Evolutionary conservation across 192 early-diverging fungal species (phyloP).

Genomic region (Backusella tarrabulga): DNA sequence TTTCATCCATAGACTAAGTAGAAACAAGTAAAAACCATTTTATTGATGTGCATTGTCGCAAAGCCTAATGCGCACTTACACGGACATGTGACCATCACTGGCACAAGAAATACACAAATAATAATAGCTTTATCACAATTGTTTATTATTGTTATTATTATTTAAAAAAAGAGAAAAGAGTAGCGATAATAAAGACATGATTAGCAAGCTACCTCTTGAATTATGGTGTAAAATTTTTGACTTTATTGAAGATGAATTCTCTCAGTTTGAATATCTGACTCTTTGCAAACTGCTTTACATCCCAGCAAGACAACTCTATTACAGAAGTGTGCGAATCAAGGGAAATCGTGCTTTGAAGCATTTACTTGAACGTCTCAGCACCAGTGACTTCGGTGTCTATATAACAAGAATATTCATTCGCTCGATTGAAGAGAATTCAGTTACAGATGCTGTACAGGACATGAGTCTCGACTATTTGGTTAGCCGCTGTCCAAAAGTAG

Average conservation of each 20-base stretch:
- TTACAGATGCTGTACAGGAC: neutral
- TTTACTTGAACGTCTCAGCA: neutral
- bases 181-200: neutral
- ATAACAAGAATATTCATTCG: neutral
- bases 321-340: neutral
- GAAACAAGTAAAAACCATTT: no score
- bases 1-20: neutral
- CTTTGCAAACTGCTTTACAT: neutral
- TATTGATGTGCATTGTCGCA: no score
- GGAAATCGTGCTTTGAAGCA: neutral
- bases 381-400: neutral
- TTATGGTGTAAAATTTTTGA: slow-evolving; percentile 7
- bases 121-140: neutral
- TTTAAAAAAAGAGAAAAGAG: neutral
- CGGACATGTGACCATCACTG: neutral
- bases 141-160: neutral
- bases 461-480: neutral
- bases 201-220: neutral
- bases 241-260: neutral
- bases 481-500: slow-evolving; percentile 1
- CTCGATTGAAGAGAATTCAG: neutral
- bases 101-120: neutral
- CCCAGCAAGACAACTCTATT: neutral
- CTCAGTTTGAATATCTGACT: slow-evolving; percentile 5
- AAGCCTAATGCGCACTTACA: neutral